Evolutionary conservation across 2,329 filamentous ascomycete species (phyloP).

Genomic region (Calonectria fujianensis): DNA sequence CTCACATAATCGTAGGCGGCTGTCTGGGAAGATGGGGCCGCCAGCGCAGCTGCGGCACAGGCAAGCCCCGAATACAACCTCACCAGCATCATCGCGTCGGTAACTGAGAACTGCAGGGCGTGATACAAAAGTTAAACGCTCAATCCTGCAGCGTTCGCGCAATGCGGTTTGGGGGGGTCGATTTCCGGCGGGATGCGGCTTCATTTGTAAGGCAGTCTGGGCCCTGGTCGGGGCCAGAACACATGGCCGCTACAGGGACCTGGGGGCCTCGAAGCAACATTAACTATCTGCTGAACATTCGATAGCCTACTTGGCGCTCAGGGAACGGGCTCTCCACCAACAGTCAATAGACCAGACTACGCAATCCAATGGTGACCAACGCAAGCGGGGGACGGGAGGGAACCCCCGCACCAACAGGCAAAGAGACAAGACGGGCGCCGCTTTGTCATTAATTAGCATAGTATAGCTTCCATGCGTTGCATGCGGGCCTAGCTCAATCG

Average conservation of each 20-base stretch:
- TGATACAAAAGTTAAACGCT: conserved; percentile 28
- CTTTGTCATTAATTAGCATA: neutral
- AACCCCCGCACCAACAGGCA: neutral
- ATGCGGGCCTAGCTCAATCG: neutral
- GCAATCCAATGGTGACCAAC: neutral
- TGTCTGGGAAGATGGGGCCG: conserved; percentile 40
- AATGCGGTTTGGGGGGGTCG: neutral
- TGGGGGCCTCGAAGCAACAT: neutral
- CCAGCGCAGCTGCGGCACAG: conserved; percentile 43
- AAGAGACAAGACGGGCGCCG: neutral
- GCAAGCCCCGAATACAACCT: conserved; percentile 44
- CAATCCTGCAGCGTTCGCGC: conserved; percentile 8
- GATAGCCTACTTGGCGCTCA: conserved; percentile 7
- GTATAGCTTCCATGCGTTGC: neutral
- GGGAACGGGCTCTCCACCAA: neutral
- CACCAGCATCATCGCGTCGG: conserved; percentile 41
- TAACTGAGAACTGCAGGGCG: conserved; percentile 4
- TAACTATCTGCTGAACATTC: conserved; percentile 7
- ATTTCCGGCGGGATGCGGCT: neutral
- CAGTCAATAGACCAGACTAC: neutral
- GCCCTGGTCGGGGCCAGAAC: neutral
- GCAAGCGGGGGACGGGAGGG: neutral
- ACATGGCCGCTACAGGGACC: neutral
- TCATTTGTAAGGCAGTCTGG: conserved; percentile 2
- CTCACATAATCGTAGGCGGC: conserved; percentile 49